These are phyloP conservation scores for Fusarium sp. DNA, from an alignment of 2,329 filamentous ascomycete species.

Conservation along the genomic window DNA sequence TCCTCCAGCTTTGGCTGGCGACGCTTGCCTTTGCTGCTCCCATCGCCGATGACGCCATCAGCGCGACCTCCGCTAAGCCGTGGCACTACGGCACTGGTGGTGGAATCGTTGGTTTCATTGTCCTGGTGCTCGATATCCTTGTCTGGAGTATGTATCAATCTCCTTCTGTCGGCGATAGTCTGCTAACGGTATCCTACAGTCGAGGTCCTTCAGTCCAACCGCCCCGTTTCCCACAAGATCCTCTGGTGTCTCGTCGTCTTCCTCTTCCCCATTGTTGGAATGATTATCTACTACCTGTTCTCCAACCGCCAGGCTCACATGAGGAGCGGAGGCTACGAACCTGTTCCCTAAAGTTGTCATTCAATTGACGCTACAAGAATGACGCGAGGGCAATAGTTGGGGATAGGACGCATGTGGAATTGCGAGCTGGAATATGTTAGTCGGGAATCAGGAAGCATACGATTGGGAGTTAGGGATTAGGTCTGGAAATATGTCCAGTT, in stretches of 20 bases:
- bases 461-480: background rate
- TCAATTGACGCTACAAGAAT: background rate
- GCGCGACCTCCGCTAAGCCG: conserved; percentile 55
- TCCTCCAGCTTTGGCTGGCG: conserved; percentile 57
- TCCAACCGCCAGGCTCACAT: conserved; percentile 70
- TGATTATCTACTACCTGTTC: conserved; percentile 73
- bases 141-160: conserved; percentile 67
- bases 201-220: conserved; percentile 73
- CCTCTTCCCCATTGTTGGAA: conserved; percentile 71
- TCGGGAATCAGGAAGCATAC: background rate
- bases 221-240: conserved; percentile 67
- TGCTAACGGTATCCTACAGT: conserved; percentile 56
- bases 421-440: rapidly evolving
- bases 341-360: conserved; percentile 34
- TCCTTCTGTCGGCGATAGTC: background rate
- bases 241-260: conserved; percentile 74
- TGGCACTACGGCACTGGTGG: conserved; percentile 73
- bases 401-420: too few species aligned
- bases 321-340: conserved; percentile 66
- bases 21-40: conserved; percentile 64
- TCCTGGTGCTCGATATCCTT: conserved; percentile 72
- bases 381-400: background rate
- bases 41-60: conserved; percentile 44
- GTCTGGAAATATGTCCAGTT: too few species aligned
- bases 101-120: conserved; percentile 70